Conservation (phyloP, 2,329 filamentous ascomycete genomes). For the Pseudogymnoascus sp. region DNA sequence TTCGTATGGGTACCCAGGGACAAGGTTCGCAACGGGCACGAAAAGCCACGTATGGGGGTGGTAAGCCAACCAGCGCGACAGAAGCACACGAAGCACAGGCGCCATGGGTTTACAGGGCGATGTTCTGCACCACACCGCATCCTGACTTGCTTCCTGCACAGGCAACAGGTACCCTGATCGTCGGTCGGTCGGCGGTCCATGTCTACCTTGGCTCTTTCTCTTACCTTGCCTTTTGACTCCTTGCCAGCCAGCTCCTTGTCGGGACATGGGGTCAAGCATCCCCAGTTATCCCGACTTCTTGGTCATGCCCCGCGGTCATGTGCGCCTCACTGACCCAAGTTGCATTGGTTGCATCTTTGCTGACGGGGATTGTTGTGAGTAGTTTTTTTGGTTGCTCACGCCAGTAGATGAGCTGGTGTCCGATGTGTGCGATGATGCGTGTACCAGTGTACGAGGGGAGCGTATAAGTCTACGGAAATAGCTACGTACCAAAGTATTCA, state of each 20-base stretch:
- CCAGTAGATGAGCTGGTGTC: background rate
- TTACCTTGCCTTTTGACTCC: background rate
- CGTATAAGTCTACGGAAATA: no score
- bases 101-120: background rate
- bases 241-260: background rate
- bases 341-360: background rate
- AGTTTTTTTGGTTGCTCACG: background rate
- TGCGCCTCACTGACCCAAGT: background rate
- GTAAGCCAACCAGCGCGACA: background rate
- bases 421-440: background rate
- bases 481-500: background rate
- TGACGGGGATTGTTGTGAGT: background rate
- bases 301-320: conserved; percentile 3
- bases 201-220: background rate
- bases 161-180: conserved; percentile 2
- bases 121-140: conserved; percentile 4
- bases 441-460: background rate
- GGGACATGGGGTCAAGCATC: background rate
- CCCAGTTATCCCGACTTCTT: conserved; percentile 5
- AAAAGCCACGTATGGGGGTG: background rate
- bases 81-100: background rate
- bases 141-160: background rate
- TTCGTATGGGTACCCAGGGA: background rate
- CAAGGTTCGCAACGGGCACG: conserved; percentile 2
- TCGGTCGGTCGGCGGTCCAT: background rate